phyloP scores from a whole-genome alignment of 2,329 filamentous ascomycete species.

The Achaetomium macrosporum region DNA sequence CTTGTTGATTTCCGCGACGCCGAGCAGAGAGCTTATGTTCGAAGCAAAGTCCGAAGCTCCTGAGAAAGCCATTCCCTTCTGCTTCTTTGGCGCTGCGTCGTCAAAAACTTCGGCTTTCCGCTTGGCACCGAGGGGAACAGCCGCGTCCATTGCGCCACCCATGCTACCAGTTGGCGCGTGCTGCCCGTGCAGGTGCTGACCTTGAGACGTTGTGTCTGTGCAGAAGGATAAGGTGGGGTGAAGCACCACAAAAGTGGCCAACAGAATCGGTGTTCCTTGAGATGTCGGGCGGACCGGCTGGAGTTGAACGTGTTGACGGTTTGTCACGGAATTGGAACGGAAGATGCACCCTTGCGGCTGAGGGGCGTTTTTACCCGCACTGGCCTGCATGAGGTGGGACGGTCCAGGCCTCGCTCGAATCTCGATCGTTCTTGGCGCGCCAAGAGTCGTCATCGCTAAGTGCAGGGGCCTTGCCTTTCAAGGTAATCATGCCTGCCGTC shows the following conservation, averaged over 20 bases:
- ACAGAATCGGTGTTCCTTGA: not conserved
- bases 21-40: conserved; percentile 76
- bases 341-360: too few relatives aligned
- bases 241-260: not conserved
- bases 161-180: conserved; percentile 20
- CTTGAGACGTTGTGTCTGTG: conserved; percentile 48
- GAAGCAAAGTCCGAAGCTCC: conserved; percentile 80
- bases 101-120: too few relatives aligned
- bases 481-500: not conserved
- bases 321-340: too few relatives aligned
- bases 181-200: conserved; percentile 71
- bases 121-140: too few relatives aligned
- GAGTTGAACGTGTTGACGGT: too few relatives aligned
- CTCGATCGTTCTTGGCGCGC: too few relatives aligned
- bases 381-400: too few relatives aligned
- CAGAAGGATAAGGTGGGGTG: not conserved
- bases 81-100: conserved; percentile 56
- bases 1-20: conserved; percentile 38
- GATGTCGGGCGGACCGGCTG: too few relatives aligned
- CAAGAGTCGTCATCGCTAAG: too few relatives aligned
- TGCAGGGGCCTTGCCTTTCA: not conserved
- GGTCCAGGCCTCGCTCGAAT: too few relatives aligned
- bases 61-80: conserved; percentile 64
- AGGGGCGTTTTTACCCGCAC: too few relatives aligned
- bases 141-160: too few relatives aligned